These are phyloP conservation scores for Elongisporangium senticosum DNA, from an alignment of 352 stramenopile genomes.

Conservation along the genomic window DNA sequence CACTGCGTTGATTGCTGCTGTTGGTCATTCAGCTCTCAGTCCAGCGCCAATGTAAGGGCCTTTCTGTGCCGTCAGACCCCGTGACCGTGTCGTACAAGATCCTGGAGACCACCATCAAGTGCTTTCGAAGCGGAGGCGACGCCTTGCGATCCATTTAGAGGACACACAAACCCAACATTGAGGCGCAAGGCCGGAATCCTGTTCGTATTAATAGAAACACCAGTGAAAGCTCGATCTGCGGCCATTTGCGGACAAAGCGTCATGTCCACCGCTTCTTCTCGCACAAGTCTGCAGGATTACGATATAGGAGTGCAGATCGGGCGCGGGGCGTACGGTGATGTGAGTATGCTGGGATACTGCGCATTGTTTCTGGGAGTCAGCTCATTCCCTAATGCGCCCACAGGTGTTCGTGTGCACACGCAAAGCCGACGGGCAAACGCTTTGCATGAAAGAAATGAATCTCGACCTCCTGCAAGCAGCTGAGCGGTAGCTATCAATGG, in stretches of 20 bases:
- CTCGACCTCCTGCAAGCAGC: constrained; percentile 30
- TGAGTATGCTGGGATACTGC: too few species aligned
- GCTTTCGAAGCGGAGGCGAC: constrained; percentile 33
- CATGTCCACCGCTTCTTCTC: not conserved
- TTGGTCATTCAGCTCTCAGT: constrained; percentile 31
- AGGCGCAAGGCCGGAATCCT: too few species aligned
- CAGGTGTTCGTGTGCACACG: constrained; percentile 48
- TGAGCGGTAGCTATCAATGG: constrained; percentile 25
- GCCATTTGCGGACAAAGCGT: not conserved
- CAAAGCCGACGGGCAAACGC: constrained; percentile 9
- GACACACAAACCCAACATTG: too few species aligned
- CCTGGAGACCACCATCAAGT: constrained; percentile 64
- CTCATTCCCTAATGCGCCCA: not conserved
- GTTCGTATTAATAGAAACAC: not conserved
- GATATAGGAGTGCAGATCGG: constrained; percentile 32
- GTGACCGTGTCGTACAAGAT: constrained; percentile 56
- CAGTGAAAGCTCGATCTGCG: not conserved
- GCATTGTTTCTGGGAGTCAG: too few species aligned
- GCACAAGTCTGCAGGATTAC: constrained; percentile 13
- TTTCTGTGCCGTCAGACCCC: constrained; percentile 13
- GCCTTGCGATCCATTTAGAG: constrained; percentile 12
- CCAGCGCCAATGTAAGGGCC: constrained; percentile 25
- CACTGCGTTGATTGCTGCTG: not conserved
- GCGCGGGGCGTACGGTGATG: constrained; percentile 45
- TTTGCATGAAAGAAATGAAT: constrained; percentile 63